phyloP scores from a whole-genome alignment of 2,329 filamentous ascomycete species.

The Trichoderma sp. region DNA sequence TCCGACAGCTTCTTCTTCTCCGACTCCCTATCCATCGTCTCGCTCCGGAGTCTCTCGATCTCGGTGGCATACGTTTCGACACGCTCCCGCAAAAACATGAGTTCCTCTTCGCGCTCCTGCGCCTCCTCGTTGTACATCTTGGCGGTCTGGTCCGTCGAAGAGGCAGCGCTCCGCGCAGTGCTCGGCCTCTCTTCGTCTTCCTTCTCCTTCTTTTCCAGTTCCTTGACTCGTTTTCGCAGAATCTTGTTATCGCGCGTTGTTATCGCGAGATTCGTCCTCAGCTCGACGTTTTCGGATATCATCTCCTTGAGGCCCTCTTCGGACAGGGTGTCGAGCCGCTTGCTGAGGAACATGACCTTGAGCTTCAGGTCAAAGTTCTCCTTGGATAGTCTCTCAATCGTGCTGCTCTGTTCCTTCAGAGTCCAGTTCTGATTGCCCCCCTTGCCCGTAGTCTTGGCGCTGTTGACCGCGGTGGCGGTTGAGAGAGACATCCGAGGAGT shows the following conservation, averaged over 20 bases:
- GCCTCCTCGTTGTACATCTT: slow-evolving; percentile 61
- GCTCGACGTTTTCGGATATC: slow-evolving; percentile 95
- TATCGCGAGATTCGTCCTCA: slow-evolving; percentile 86
- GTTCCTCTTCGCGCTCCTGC: slow-evolving; percentile 78
- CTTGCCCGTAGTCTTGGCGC: slow-evolving; percentile 50
- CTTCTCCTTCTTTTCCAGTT: slow-evolving; percentile 79
- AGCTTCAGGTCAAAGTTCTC: slow-evolving; percentile 98
- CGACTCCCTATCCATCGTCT: slow-evolving; percentile 75
- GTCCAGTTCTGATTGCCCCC: slow-evolving; percentile 71
- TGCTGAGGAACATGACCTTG: slow-evolving; percentile 95
- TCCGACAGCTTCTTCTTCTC: slow-evolving; percentile 88
- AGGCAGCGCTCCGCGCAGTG: slow-evolving; percentile 59
- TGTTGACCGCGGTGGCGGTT: slow-evolving; percentile 51
- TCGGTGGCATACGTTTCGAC: slow-evolving; percentile 82
- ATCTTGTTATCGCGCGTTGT: slow-evolving; percentile 89
- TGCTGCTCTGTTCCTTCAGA: slow-evolving; percentile 95
- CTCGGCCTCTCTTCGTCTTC: slow-evolving; percentile 65
- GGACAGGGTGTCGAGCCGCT: slow-evolving; percentile 87
- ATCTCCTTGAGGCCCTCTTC: slow-evolving; percentile 97
- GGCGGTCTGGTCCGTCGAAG: slow-evolving; percentile 61
- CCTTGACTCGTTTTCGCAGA: slow-evolving; percentile 77
- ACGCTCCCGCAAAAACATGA: slow-evolving; percentile 80
- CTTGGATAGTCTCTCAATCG: slow-evolving; percentile 93
- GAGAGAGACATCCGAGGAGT: slow-evolving; percentile 62
- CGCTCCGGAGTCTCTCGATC: slow-evolving; percentile 78